Base-by-base conservation (phyloP, 108 stramenopile genomes). In the Cylindrotheca closterium region DNA sequence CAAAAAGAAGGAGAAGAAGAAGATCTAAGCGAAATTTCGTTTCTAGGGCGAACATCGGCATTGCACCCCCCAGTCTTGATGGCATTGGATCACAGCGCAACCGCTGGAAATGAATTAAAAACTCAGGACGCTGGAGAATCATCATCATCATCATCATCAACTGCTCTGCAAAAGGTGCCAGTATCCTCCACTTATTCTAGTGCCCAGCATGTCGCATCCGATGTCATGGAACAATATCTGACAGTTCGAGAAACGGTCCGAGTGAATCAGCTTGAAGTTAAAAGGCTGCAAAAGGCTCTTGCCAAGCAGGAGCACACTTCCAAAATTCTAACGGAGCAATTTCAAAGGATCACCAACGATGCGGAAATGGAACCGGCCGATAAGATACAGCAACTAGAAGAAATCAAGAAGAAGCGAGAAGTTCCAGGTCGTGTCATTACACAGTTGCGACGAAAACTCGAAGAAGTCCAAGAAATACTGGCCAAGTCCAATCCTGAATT, bases 11-110 rank as follows among this genome's bases (percentile, higher is more conserved):
- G 31, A 15, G 12, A 33, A 21, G 0, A 12, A 54, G 15, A 55
- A 10, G 3, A 25, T 2, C n/a, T n/a, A n/a, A n/a, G n/a, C n/a
- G n/a, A n/a, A n/a, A n/a, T n/a, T n/a, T n/a, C n/a, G n/a, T n/a
- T n/a, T n/a, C n/a, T n/a, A n/a, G n/a, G n/a, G n/a, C n/a, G n/a
- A 47, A 27, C 60, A n/a, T 73, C 68, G 47, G 61, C 62, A 25
- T 56, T 83, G 47, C 75, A 79, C 25, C 75, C 47, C 24, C 81
- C 77, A 26, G 30, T 61, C 1, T 24, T 78, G n/a, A 21, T 74
- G 23, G 25, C 53, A 45, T 7, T 30, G 25, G 23, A 50, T 4
- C 26, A 23, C 17, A 18, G 51, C 15, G 37, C 57, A 22, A 23
- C 27, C 31, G 25, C 4, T 31, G 26, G 27, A 37, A 32, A 58